Evolutionary conservation across 2,329 filamentous ascomycete genomes (phyloP).

Genomic region (Erysiphe pulchra): DNA sequence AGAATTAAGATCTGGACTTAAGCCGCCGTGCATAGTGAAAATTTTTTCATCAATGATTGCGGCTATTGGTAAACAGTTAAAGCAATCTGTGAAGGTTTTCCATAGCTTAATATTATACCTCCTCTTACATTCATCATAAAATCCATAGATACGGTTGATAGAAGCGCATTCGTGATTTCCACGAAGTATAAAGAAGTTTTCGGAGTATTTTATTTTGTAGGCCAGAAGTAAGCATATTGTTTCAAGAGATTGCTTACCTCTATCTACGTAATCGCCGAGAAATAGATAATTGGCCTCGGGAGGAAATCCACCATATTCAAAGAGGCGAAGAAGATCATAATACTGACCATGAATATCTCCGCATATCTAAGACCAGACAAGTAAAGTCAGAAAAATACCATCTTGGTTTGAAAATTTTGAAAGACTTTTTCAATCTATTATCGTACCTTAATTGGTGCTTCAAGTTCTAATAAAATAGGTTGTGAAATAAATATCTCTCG

Average conservation of each 20-base stretch:
- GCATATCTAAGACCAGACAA: conserved; percentile 45
- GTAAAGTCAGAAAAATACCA: no score
- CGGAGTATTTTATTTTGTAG: conserved; percentile 53
- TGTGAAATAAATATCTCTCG: conserved; percentile 99
- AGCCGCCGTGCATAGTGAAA: conserved; percentile 96
- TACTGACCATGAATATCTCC: conserved; percentile 99
- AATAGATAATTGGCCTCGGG: conserved; percentile 99
- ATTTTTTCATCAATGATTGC: conserved; percentile 99
- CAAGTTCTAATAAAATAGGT: conserved; percentile 88
- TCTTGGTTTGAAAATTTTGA: no score
- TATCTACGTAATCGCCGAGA: conserved; percentile 94
- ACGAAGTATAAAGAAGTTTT: conserved; percentile 2
- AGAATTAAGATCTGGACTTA: conserved; percentile 92
- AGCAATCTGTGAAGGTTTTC: conserved; percentile 99
- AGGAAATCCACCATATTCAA: conserved; percentile 95
- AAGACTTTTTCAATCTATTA: no score
- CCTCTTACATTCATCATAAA: conserved; percentile 2
- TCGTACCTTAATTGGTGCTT: conserved; percentile 65
- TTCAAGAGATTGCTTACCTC: conserved; percentile 96
- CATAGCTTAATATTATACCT: conserved; percentile 14
- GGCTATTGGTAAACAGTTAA: conserved; percentile 86
- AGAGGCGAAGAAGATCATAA: conserved; percentile 87
- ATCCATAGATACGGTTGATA: conserved; percentile 1
- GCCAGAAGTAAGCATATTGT: conserved; percentile 90
- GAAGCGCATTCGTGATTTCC: conserved; percentile 1